These are phyloP conservation scores for Xanthoceras sorbifolium DNA, from an alignment of 345 rosid genomes.

Conservation along the genomic window DNA sequence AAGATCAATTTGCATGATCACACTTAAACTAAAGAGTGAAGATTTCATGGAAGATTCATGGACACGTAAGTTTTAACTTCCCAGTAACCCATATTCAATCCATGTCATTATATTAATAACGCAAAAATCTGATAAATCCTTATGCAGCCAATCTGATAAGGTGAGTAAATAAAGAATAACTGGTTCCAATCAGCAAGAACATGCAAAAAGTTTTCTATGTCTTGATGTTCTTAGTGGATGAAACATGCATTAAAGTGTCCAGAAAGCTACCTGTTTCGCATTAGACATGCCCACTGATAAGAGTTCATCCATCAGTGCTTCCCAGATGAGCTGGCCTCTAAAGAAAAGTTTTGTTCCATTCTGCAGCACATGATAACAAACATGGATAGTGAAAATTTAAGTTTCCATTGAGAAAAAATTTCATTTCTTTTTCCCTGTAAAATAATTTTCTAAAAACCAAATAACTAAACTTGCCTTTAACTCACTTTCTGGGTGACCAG, in stretches of 20 bases:
- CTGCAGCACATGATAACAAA: constrained; percentile 27
- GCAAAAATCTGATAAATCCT: neutral
- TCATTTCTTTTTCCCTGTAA: neutral
- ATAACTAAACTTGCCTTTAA: constrained; percentile 47
- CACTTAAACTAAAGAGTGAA: neutral
- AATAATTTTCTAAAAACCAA: constrained; percentile 3
- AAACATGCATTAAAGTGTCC: constrained; percentile 2
- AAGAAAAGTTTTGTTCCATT: constrained; percentile 65
- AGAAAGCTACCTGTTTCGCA: constrained; percentile 58
- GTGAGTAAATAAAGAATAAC: neutral
- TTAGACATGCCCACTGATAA: constrained; percentile 69
- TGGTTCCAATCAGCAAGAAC: neutral
- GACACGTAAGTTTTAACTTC: neutral
- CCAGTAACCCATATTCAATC: neutral
- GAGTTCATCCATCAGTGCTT: constrained; percentile 70
- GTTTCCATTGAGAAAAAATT: neutral
- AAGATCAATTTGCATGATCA: neutral
- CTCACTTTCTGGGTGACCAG: constrained; percentile 82
- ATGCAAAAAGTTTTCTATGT: neutral
- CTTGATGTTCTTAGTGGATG: neutral
- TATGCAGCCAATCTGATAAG: neutral
- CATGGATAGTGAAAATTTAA: neutral
- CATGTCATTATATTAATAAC: neutral
- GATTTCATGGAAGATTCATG: neutral
- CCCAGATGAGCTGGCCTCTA: constrained; percentile 96